Percentiles rank a stretch among this genome's conserved stretches.
Conservation (phyloP, 495 filamentous ascomycete species). For the Hypoxylon subgilvum region DNA sequence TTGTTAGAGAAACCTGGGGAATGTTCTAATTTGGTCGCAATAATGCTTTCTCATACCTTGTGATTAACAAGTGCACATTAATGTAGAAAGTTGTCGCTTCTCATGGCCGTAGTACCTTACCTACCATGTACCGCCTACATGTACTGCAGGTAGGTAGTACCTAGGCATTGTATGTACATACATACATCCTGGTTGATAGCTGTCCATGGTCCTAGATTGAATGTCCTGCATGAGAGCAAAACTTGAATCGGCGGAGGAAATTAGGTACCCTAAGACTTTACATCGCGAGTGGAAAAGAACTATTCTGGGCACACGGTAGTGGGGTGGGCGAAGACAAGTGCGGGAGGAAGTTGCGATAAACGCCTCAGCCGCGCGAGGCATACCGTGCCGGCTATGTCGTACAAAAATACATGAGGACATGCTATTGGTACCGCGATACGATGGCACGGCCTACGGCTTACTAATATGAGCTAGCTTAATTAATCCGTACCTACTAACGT, state of each 20-base stretch:
- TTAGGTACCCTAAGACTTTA: conserved; percentile 16
- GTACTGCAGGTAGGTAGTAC: no score
- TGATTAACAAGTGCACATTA: conserved; percentile 29
- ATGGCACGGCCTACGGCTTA: no score
- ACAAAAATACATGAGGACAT: conserved; percentile 9
- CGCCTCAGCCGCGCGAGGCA: conserved; percentile 34
- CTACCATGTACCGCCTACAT: no score
- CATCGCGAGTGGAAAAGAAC: not conserved
- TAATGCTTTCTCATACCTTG: conserved; percentile 20
- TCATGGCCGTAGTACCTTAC: no score
- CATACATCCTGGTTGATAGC: no score
- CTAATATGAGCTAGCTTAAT: no score
- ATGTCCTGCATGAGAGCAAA: conserved; percentile 33
- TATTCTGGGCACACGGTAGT: conserved; percentile 7
- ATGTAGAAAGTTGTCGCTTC: conserved; percentile 23
- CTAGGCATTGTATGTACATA: no score
- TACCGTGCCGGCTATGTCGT: conserved; percentile 12
- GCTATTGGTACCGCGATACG: no score
- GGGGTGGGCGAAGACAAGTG: not conserved
- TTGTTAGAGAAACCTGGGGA: not conserved
- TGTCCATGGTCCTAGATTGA: not conserved
- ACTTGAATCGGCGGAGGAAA: conserved; percentile 26
- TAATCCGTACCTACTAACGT: no score
- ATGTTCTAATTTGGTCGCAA: conserved; percentile 17
- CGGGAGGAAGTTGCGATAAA: conserved; percentile 32